Evolutionary conservation across 768 basidiomycete species (phyloP), one percentile per base, ranked within the genome.

Genomic region (Asterophora parasitica): DNA sequence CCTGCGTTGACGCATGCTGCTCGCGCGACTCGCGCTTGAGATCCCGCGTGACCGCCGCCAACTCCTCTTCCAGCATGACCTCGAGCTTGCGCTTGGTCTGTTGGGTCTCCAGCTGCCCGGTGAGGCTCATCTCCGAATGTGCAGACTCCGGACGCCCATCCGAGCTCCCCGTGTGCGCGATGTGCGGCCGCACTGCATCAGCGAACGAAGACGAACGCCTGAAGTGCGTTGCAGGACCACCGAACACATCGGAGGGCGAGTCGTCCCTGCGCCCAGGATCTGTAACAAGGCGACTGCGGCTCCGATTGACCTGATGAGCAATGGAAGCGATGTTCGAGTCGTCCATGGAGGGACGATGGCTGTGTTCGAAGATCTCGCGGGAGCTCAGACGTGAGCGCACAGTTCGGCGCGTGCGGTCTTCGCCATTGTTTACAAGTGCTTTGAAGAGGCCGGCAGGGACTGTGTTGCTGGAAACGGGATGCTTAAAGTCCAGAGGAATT

Each of bases 401-500:
- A 37, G 72, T 72, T 37, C 80, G 72, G 47, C 87, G 78, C 2
- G 83, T 82, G 36, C 83, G 75, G 52, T 86, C 86, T 37, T 90
- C 87, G 13, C 65, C 69, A 35, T 58, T 63, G 43, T 68, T 76
- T 20, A 76, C 81, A 42, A 89, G 72, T 9, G 87, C 85, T 67
- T 91, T 91, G 77, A 92, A 92, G 47, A 92, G 59, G 2, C 88
- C 88, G 28, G 90, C 90, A 15, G 90, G 90, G 7, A 91, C 83
- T 5, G 86, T 92, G 57, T 88, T 89, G 28, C 71, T 80, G 7
- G 73, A 73, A 10, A 66, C 58, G 23, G 68, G 66, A 39, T 75
- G 73, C 48, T 72, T 76, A 70, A 90, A 92, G 62, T 91, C 88
- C 41, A 80, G 61, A 11, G 87, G 88, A 48, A 89, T 82, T 8